These are phyloP conservation scores for Diplocarpon mali DNA, from an alignment of 2,329 filamentous ascomycete species.

Conservation along the genomic window DNA sequence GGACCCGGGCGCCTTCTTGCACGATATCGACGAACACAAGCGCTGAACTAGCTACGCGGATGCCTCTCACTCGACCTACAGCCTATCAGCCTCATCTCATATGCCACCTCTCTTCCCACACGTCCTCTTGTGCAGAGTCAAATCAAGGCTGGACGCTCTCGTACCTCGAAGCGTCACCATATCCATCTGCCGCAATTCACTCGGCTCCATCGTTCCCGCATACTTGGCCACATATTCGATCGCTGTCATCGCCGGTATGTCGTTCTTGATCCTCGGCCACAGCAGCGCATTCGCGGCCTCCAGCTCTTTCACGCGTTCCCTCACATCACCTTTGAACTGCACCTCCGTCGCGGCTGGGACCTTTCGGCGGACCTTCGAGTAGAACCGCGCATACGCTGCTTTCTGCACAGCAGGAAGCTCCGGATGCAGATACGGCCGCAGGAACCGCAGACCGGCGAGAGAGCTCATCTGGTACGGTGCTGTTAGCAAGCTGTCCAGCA, in stretches of 20 bases:
- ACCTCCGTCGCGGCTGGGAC: too few relatives aligned
- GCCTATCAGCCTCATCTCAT: slow-evolving; percentile 13
- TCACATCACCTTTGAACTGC: slow-evolving; percentile 13
- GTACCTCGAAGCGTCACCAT: slow-evolving; percentile 22
- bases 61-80: slow-evolving; percentile 62
- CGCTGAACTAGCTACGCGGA: slow-evolving; percentile 62
- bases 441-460: slow-evolving; percentile 35
- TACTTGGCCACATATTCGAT: slow-evolving; percentile 23
- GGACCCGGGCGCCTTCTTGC: slow-evolving; percentile 60
- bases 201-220: slow-evolving; percentile 27
- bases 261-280: slow-evolving; percentile 42
- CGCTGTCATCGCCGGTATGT: slow-evolving; percentile 27
- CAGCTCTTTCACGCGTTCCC: slow-evolving; percentile 44
- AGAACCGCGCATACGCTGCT: slow-evolving; percentile 38
- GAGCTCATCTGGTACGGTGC: slow-evolving; percentile 33
- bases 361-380: slow-evolving; percentile 21
- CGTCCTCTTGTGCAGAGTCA: too few relatives aligned
- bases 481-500: slow-evolving; percentile 6
- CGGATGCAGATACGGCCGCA: slow-evolving; percentile 44
- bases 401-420: slow-evolving; percentile 29
- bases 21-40: slow-evolving; percentile 77
- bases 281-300: slow-evolving; percentile 35
- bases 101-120: neutral
- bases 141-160: neutral
- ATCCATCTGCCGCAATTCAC: slow-evolving; percentile 17